Conservation (phyloP, 2,329 filamentous ascomycete genomes). For the Alternaria triticina region DNA sequence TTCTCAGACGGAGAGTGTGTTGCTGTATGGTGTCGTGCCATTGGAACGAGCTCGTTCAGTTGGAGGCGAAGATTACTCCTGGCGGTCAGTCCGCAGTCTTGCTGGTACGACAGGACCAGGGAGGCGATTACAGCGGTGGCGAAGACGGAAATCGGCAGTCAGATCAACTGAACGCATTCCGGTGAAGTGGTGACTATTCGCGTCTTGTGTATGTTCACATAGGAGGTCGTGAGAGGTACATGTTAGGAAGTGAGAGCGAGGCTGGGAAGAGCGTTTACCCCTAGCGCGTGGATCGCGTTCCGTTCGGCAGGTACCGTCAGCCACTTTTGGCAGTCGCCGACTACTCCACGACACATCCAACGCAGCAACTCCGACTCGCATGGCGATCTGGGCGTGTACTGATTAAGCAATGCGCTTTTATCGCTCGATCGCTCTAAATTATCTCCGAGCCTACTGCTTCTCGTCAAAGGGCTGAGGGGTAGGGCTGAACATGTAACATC, state of each 20-base stretch:
- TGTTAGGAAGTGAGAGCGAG: neutral
- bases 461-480: constrained; percentile 2
- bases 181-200: neutral
- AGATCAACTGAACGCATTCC: neutral
- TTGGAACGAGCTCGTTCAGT: neutral
- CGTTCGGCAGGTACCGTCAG: neutral
- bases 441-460: constrained; percentile 1
- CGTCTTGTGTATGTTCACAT: neutral
- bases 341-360: neutral
- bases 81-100: neutral
- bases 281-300: neutral
- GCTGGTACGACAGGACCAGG: neutral
- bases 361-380: neutral
- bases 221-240: neutral
- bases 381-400: neutral
- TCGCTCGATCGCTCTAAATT: neutral
- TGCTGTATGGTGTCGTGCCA: neutral
- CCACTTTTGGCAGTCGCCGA: neutral
- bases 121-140: neutral
- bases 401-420: neutral
- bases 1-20: neutral
- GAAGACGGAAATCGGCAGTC: neutral
- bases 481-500: constrained; percentile 11
- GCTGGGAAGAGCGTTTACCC: neutral
- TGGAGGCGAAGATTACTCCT: neutral